phyloP scores from a whole-genome alignment of 2,329 filamentous ascomycete genomes.

The Curvularia sp. region DNA sequence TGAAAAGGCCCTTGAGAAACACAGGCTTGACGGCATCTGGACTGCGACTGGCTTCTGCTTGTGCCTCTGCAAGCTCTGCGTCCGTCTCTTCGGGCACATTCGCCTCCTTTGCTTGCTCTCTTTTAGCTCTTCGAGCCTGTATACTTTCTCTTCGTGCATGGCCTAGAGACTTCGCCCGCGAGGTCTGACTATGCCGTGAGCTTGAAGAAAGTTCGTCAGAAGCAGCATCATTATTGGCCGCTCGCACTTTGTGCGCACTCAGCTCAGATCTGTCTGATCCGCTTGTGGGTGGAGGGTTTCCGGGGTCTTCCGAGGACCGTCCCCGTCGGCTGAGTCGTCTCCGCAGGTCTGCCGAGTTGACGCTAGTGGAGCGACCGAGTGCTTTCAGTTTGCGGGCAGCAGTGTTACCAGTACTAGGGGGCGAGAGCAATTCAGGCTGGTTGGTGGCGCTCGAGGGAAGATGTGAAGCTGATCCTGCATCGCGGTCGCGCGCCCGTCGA shows the following conservation, averaged over 20 bases:
- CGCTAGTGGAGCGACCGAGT: constrained; percentile 86
- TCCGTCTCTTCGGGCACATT: constrained; percentile 93
- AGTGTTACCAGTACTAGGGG: constrained; percentile 65
- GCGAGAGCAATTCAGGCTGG: constrained; percentile 79
- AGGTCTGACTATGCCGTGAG: constrained; percentile 42
- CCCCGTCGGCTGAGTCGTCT: constrained; percentile 66
- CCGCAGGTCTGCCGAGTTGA: constrained; percentile 85
- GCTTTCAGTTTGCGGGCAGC: constrained; percentile 69
- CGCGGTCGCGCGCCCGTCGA: constrained; percentile 64
- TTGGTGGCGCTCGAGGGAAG: constrained; percentile 65
- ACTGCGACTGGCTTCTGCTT: constrained; percentile 62
- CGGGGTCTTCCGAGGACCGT: constrained; percentile 62
- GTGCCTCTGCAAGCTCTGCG: constrained; percentile 68
- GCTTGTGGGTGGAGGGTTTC: constrained; percentile 75
- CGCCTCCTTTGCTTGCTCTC: constrained; percentile 74
- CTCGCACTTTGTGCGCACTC: constrained; percentile 55
- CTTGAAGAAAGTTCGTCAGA: constrained; percentile 56
- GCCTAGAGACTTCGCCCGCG: constrained; percentile 82
- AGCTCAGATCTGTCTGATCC: constrained; percentile 77
- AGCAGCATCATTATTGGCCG: constrained; percentile 58
- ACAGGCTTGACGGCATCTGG: constrained; percentile 91
- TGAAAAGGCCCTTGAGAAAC: constrained; percentile 95
- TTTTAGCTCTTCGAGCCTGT: constrained; percentile 78
- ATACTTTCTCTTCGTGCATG: constrained; percentile 92
- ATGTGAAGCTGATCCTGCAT: constrained; percentile 59